Conservation (phyloP, 2,329 filamentous ascomycete species). For the Claviceps spartinae region DNA sequence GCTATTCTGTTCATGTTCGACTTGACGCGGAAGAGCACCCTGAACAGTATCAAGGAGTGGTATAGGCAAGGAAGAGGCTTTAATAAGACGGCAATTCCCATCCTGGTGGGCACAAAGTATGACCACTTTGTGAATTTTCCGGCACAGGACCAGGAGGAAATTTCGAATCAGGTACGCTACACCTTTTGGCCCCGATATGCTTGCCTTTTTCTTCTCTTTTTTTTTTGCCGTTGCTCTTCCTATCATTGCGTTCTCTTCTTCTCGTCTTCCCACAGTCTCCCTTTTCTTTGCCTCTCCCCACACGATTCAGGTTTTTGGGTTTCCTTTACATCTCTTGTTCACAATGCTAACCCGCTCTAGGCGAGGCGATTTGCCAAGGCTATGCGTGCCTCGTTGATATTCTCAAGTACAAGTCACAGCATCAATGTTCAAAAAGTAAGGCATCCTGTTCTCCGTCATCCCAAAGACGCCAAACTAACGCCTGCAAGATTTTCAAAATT, state of each 20-base stretch:
- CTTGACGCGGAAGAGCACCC: conserved; percentile 88
- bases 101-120: conserved; percentile 94
- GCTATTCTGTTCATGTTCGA: conserved; percentile 99
- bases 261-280: background rate
- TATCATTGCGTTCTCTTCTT: background rate
- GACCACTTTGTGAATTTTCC: conserved; percentile 99
- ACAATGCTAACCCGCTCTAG: conserved; percentile 27
- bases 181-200: conserved; percentile 2
- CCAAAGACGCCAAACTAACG: conserved; percentile 1
- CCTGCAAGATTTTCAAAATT: conserved; percentile 88
- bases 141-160: conserved; percentile 93
- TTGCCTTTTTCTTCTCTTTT: background rate
- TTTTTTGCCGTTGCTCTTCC: too few species aligned
- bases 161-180: conserved; percentile 68
- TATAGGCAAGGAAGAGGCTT: conserved; percentile 94
- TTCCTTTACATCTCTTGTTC: background rate
- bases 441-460: background rate
- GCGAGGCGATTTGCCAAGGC: conserved; percentile 93
- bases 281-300: background rate
- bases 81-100: conserved; percentile 99
- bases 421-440: conserved; percentile 95
- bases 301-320: too few species aligned
- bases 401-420: conserved; percentile 96
- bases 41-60: conserved; percentile 99
- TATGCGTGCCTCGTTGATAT: conserved; percentile 95